Conservation (phyloP, 2,329 filamentous ascomycete species). For the Aspergillus persii region DNA sequence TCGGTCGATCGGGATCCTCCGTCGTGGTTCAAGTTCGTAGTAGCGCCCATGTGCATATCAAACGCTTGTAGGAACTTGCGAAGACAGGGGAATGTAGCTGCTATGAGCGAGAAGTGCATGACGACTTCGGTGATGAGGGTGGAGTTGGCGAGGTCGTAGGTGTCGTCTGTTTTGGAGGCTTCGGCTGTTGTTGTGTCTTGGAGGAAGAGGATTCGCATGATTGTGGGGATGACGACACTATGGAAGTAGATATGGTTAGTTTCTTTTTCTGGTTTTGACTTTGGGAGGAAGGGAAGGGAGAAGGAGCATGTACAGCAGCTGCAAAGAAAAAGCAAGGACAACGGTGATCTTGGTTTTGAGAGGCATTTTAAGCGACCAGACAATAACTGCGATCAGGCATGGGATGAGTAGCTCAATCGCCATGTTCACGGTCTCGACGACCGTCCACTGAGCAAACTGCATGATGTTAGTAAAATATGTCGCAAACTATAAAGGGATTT, state of each 20-base stretch:
- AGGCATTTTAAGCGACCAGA: not conserved
- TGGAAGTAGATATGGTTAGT: not conserved
- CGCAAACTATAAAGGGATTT: not conserved
- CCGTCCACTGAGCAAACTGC: not conserved
- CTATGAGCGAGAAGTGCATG: conserved; percentile 2
- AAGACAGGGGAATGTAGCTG: conserved; percentile 1
- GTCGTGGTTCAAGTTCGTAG: not conserved
- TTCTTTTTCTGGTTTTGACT: too few species aligned
- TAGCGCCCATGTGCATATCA: conserved; percentile 1
- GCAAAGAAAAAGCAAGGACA: not conserved
- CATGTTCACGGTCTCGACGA: not conserved
- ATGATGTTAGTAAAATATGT: not conserved
- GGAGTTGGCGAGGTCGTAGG: not conserved
- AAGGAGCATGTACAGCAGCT: not conserved
- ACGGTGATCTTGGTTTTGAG: not conserved
- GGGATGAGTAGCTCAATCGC: not conserved
- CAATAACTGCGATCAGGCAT: not conserved
- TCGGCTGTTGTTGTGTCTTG: not conserved
- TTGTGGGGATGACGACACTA: not conserved
- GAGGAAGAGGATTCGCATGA: not conserved
- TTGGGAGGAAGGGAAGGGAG: too few species aligned
- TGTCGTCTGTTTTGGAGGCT: not conserved
- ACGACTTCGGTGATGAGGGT: not conserved
- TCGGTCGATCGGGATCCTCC: not conserved
- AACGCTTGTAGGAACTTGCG: conserved; percentile 1